Conservation (phyloP, 306 rosid genomes). For the Canavalia gladiata region DNA sequence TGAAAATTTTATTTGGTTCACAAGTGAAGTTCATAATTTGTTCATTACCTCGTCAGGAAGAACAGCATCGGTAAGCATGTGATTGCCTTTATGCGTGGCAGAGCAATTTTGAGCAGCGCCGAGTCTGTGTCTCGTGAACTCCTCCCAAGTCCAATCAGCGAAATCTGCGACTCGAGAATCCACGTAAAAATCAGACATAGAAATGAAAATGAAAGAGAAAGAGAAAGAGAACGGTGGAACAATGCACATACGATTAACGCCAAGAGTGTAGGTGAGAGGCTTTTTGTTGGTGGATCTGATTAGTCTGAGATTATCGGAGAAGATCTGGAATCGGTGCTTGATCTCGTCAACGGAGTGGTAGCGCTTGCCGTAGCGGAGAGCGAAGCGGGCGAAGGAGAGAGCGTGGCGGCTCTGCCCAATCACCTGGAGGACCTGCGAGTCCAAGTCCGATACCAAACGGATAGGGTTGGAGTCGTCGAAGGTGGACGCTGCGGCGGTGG, state of each 20-base stretch:
- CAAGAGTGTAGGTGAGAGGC: constrained; percentile 72
- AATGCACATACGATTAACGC: constrained; percentile 71
- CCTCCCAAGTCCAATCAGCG: constrained; percentile 97
- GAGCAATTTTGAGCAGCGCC: constrained; percentile 99
- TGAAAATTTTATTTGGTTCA: background rate
- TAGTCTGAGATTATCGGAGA: constrained; percentile 67
- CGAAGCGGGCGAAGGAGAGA: constrained; percentile 82
- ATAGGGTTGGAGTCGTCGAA: constrained; percentile 86
- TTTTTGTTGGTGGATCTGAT: constrained; percentile 77
- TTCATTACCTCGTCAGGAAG: constrained; percentile 68
- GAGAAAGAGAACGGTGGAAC: background rate
- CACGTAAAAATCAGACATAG: background rate
- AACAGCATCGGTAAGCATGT: constrained; percentile 64
- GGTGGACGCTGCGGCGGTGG: constrained; percentile 47
- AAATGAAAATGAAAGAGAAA: background rate
- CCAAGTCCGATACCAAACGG: constrained; percentile 65
- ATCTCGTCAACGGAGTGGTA: constrained; percentile 78
- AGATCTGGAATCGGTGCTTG: constrained; percentile 70
- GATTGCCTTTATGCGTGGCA: constrained; percentile 82
- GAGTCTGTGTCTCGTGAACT: constrained; percentile 72
- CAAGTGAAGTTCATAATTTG: background rate
- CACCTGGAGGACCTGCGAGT: constrained; percentile 62
- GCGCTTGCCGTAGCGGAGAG: constrained; percentile 65
- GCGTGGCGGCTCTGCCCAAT: constrained; percentile 69
- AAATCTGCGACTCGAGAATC: constrained; percentile 56